Base-by-base conservation (phyloP, 2,329 filamentous ascomycete species). In the Aspergillus viridinutans region DNA sequence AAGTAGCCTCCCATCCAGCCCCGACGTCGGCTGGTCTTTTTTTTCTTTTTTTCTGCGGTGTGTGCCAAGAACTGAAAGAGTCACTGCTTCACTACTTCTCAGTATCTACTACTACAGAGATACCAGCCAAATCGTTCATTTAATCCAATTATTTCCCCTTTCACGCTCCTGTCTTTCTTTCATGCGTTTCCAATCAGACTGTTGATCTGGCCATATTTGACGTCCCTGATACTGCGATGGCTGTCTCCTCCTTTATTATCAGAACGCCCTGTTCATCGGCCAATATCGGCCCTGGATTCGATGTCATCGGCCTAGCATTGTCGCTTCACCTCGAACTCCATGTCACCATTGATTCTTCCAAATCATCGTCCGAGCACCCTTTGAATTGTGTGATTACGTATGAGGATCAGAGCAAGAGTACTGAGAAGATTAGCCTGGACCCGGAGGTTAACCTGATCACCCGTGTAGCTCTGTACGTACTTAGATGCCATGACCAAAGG, bases 251-350 rank as follows among this genome's bases (percentile, higher is more conserved):
- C 54, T 88, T 89, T 75, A 78, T 83, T 65, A 90, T 92, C 81
- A 85, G 83, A 77, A 90, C 91, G 60, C 93, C 93, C 63, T 95
- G 90, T 79, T 97, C 93, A 59, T 97, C 92, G 60, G 93, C 93
- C 78, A 97, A 97, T 81, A 97, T 97, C 72, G 93, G 91, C 65
- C 93, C 93, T 50, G 93, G 93, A 58, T 99, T 97, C 81, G 93
- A 99, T 80, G 93, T 97, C 68, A 96, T 97, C 73, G 77, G 94
- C 65, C 87, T 99, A 60, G 93, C 93, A 8, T 83, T 99, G 65
- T 96, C 92, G 64, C 87, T 97, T 74, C 96, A 93, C 79, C 89
- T 99, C 63, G 92, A 97, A 79, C 81, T 97, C 56, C 83, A 87
- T 62, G 89, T 97, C 73, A 90, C 87, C 61, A 82, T 95, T 69